A percentile compares a stretch with the other conserved stretches of the same genome.
These are phyloP conservation scores for Erigeron philadelphicus DNA, from an alignment of 140 eudicot genomes.

Conservation along the genomic window DNA sequence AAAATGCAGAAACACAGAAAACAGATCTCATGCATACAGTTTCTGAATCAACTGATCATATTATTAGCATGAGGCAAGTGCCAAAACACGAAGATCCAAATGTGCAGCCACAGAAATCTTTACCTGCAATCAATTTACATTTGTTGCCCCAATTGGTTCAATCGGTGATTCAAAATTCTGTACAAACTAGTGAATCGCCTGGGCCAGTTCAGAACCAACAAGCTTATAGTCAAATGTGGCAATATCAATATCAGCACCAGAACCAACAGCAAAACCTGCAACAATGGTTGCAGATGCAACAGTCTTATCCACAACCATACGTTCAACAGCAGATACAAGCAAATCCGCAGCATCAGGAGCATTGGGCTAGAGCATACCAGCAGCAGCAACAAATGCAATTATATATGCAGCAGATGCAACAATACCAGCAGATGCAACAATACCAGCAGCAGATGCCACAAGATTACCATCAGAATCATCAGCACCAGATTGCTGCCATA, in stretches of 20 bases:
- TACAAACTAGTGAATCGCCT: conserved; percentile 38
- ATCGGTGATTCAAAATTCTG: conserved; percentile 25
- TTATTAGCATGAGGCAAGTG: not conserved
- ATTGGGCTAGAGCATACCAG: conserved; percentile 41
- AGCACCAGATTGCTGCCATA: conserved; percentile 27
- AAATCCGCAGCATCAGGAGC: conserved; percentile 47
- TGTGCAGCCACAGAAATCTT: conserved; percentile 24
- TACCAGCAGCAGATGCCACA: conserved; percentile 30
- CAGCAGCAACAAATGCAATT: conserved; percentile 43
- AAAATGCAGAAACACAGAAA: conserved; percentile 23
- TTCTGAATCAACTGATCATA: conserved; percentile 17
- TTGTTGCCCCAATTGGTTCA: conserved; percentile 31
- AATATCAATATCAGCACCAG: conserved; percentile 55
- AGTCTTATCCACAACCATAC: conserved; percentile 36
- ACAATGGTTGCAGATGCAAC: conserved; percentile 55
- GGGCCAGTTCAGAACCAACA: conserved; percentile 33
- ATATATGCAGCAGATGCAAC: conserved; percentile 38
- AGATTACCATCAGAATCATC: conserved; percentile 30
- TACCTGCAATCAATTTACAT: conserved; percentile 27
- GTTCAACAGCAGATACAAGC: conserved; percentile 38
- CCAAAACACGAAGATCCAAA: conserved; percentile 9
- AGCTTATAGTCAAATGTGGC: conserved; percentile 47
- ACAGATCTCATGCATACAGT: conserved; percentile 18
- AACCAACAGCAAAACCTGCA: conserved; percentile 62
- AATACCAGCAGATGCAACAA: conserved; percentile 38